A percentile compares a stretch with the other conserved stretches of the same genome.
These are phyloP conservation scores for Odonthalia washingtoniensis DNA, from an alignment of 31 red algal species.

Conservation along the genomic window DNA sequence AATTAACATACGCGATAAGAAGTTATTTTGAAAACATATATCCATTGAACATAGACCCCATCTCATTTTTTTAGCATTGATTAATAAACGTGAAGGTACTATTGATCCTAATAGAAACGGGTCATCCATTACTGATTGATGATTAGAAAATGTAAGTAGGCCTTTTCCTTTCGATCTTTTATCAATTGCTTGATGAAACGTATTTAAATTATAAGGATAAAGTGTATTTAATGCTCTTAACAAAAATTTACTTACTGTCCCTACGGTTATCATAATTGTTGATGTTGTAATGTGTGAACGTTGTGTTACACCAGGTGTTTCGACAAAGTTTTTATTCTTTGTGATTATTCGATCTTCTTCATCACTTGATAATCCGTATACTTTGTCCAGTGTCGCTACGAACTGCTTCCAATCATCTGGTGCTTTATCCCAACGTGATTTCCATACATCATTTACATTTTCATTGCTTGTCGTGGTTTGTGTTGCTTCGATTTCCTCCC, in stretches of 20 bases:
- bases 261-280: constrained; percentile 63
- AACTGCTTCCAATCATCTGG: constrained; percentile 68
- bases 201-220: constrained; percentile 64
- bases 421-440: constrained; percentile 57
- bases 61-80: constrained; percentile 73
- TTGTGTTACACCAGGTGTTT: constrained; percentile 48
- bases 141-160: constrained; percentile 89
- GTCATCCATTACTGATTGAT: constrained; percentile 90
- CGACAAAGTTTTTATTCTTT: constrained; percentile 64
- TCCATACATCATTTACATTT: constrained; percentile 31
- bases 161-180: constrained; percentile 52
- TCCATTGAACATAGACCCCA: constrained; percentile 96
- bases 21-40: constrained; percentile 86
- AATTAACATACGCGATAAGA: constrained; percentile 64
- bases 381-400: constrained; percentile 39
- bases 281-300: constrained; percentile 46
- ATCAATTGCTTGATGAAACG: constrained; percentile 74
- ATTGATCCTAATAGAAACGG: constrained; percentile 84
- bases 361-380: constrained; percentile 60
- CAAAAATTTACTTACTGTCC: constrained; percentile 69
- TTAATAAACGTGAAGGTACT: constrained; percentile 76
- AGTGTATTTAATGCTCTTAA: constrained; percentile 67
- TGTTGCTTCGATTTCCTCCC: too few relatives aligned
- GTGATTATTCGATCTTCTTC: constrained; percentile 61
- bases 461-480: too few relatives aligned